phyloP scores from a whole-genome alignment of 257 asterid species.

The Osmanthus fragrans region DNA sequence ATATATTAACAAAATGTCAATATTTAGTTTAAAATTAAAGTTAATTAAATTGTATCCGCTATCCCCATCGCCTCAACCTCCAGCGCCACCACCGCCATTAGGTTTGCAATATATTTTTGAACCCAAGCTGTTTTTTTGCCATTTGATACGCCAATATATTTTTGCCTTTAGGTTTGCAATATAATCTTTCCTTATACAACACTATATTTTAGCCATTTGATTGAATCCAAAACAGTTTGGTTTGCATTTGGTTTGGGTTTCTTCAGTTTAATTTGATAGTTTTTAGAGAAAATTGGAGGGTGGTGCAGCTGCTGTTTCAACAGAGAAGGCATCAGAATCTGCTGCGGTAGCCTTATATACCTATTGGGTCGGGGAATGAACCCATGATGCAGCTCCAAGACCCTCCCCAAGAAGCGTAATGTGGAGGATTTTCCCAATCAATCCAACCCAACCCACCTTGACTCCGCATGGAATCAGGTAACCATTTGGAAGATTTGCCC shows the following conservation, averaged over 20 bases:
- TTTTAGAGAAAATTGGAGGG: slow-evolving; percentile 24
- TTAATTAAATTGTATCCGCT: no score
- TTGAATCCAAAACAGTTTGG: background rate
- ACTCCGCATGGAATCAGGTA: slow-evolving; percentile 45
- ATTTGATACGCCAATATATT: no score
- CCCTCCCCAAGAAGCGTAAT: slow-evolving; percentile 35
- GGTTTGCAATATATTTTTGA: no score
- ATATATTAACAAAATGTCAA: no score
- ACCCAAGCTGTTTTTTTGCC: no score
- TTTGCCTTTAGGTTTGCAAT: no score
- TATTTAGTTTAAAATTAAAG: no score
- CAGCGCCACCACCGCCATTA: no score
- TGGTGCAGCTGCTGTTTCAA: slow-evolving; percentile 27
- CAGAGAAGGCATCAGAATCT: slow-evolving; percentile 24
- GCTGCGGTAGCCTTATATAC: slow-evolving; percentile 28
- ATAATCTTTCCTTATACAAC: no score
- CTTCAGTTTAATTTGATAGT: background rate
- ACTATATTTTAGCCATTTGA: background rate
- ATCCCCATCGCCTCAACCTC: no score
- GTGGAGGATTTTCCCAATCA: slow-evolving; percentile 28
- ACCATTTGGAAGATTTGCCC: background rate
- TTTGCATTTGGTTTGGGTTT: background rate
- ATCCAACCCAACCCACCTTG: slow-evolving; percentile 29
- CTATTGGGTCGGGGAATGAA: slow-evolving; percentile 38
- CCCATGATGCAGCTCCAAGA: slow-evolving; percentile 39